Evolutionary conservation across 2,329 filamentous ascomycete species (phyloP), one percentile per base, ranked within the genome.

Genomic region (Talaromyces sp.): DNA sequence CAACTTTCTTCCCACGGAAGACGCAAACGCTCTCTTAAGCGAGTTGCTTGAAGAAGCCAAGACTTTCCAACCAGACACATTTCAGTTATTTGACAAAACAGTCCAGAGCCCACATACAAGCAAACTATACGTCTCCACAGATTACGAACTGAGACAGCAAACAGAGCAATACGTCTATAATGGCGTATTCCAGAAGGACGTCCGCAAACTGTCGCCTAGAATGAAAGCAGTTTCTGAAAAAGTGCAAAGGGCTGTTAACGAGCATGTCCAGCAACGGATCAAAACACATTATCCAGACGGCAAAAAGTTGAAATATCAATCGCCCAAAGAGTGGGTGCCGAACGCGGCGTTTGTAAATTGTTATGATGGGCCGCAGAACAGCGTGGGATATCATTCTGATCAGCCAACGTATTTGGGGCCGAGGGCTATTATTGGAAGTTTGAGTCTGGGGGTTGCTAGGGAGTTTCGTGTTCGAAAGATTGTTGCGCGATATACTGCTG

Each of bases 261-360:
- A 78, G 1, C 90, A 95, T 74, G 89, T 97, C n/a, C 79, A 85
- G 62, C 81, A 83, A 7, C 88, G 93, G 8, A 95, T 94, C 67
- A 80, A 80, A 57, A 83, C 85, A 3, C 84, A 84, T 63, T 92
- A 95, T 67, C 89, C 90, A 0, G 81, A 80, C 19, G 87, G 88
- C 13, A 83, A 86, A 75, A 96, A 94, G 75, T 84, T 97, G 33
- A 88, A 84, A 70, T 88, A 91, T 70, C 93, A 97, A 73, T 90
- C 89, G 0, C 85, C 91, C 0, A 77, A 85, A 0, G 78, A 84
- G 0, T 98, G 94, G 93, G 81, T 82, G 9, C 91, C 94, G 10
- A 98, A 98, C 73, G 92, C 92, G 0, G 92, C 93, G 0, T 94
- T 97, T 73, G 93, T 96, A 17, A 99, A 99, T 76, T 96, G 92